A percentile compares a stretch with the other conserved stretches of the same genome.
Conservation (phyloP, 257 asterid genomes). For the Solanum arcanum region DNA sequence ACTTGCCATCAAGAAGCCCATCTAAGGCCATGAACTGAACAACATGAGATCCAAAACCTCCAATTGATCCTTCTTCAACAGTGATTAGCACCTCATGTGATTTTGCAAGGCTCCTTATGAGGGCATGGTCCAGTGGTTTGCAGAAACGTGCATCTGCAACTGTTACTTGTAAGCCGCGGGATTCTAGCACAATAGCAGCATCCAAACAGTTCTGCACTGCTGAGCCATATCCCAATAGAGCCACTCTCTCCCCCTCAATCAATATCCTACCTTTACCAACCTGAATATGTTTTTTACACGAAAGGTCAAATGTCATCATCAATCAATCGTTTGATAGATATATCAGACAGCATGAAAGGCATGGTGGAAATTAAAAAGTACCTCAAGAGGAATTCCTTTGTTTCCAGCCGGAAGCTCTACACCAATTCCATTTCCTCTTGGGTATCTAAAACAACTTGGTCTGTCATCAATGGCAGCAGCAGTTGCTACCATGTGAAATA, state of each 20-base stretch:
- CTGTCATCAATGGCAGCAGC: constrained; percentile 91
- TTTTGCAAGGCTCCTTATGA: constrained; percentile 68
- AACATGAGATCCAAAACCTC: constrained; percentile 97
- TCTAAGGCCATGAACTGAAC: constrained; percentile 90
- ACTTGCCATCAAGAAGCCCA: constrained; percentile 83
- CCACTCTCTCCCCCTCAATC: constrained; percentile 89
- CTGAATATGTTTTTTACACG: neutral
- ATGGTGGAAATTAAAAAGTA: constrained; percentile 2
- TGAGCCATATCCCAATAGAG: constrained; percentile 78
- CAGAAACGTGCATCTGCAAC: constrained; percentile 96
- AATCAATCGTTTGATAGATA: neutral
- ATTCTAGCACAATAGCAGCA: constrained; percentile 59
- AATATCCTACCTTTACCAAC: constrained; percentile 73
- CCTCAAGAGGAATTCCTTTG: constrained; percentile 91
- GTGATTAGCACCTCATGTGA: constrained; percentile 81
- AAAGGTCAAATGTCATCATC: neutral
- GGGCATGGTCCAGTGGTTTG: constrained; percentile 74
- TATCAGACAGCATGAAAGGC: neutral
- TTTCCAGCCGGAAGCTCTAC: constrained; percentile 62
- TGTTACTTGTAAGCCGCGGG: constrained; percentile 49
- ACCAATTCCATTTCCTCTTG: constrained; percentile 91
- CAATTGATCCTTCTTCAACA: constrained; percentile 92
- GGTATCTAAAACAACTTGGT: constrained; percentile 88
- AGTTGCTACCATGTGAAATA: constrained; percentile 94
- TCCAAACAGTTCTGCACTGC: constrained; percentile 85